Evolutionary conservation across 2,329 filamentous ascomycete genomes (phyloP), one percentile per base, ranked within the genome.

Genomic region (Sclerotiophoma versabilis): DNA sequence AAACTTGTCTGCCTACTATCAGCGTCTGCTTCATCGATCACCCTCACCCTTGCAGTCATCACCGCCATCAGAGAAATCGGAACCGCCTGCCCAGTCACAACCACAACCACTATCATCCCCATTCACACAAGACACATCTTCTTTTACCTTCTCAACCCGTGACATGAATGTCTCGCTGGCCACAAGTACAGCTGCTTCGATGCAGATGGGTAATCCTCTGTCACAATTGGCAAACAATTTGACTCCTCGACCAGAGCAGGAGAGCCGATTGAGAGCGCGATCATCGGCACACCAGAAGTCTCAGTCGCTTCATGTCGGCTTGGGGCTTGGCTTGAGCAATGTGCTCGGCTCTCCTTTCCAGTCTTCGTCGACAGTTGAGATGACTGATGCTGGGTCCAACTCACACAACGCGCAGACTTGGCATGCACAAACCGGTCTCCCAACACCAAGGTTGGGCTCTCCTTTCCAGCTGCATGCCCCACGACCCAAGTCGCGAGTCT

Each of bases 1-100:
- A 52, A 83, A 80, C 6, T 81, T 88, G 43, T 82, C 84, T 29
- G 84, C 85, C 17, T 84, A 88, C 64, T 88, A 88, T 66, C 84
- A 87, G 66, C 81, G 86, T 55, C 77, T 88, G 62, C 76, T 88
- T 57, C 80, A 80, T 30, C 79, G 84, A 46, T 87, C 83, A 49
- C 85, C 86, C 10, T 87, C 85, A 20, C 85, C 85, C 2, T 80
- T 84, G 62, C 71, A 78, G 25, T 76, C 73, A 10, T 75, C 74
- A 25, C 71, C 72, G n/a, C 66, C 72, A 4, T 60, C 56, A 10
- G 66, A 68, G 36, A 52, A 77, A 11, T 55, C 61, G 4, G 47
- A 50, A 36, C 30, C 36, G 23, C 45, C 49, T 1, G 38, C 44
- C 6, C 58, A 38, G 10, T 42, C 36, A 12, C 42, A 43, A 26